phyloP scores from a whole-genome alignment of 140 eudicot genomes.

The Anethum foeniculum region DNA sequence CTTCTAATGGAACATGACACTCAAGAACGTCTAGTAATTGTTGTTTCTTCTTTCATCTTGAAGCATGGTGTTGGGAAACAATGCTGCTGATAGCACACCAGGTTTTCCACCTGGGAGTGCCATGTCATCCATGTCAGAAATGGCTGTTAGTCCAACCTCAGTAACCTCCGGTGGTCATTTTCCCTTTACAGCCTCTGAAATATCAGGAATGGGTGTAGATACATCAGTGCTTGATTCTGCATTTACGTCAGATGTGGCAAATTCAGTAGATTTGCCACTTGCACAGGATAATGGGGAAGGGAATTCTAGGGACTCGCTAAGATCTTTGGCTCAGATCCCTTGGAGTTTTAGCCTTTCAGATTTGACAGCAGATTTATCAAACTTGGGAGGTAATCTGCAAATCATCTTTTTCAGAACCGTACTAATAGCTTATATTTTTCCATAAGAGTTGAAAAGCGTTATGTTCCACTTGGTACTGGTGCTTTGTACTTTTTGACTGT shows the following conservation, averaged over 20 bases:
- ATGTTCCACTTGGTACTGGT: too few relatives aligned
- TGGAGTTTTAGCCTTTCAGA: constrained; percentile 89
- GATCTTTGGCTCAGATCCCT: constrained; percentile 71
- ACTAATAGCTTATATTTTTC: neutral
- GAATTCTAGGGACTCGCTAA: constrained; percentile 47
- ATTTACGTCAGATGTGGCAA: constrained; percentile 80
- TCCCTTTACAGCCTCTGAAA: constrained; percentile 76
- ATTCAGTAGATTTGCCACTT: constrained; percentile 69
- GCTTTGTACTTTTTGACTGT: too few relatives aligned
- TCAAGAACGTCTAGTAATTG: constrained; percentile 5
- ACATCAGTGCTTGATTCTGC: constrained; percentile 75
- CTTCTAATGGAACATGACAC: neutral
- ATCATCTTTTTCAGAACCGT: neutral
- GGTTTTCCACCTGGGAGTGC: constrained; percentile 49
- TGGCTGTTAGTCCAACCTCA: constrained; percentile 87
- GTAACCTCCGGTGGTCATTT: constrained; percentile 92
- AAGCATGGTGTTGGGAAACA: constrained; percentile 64
- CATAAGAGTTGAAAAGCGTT: too few relatives aligned
- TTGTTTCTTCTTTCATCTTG: constrained; percentile 11
- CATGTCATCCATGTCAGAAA: constrained; percentile 83
- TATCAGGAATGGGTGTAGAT: constrained; percentile 82
- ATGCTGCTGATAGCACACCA: constrained; percentile 44
- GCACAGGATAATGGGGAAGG: constrained; percentile 63
- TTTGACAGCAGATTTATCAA: constrained; percentile 79
- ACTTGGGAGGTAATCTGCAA: constrained; percentile 70